Evolutionary conservation across 2,329 filamentous ascomycete genomes (phyloP).

Genomic region (Thielaviopsis populi): DNA sequence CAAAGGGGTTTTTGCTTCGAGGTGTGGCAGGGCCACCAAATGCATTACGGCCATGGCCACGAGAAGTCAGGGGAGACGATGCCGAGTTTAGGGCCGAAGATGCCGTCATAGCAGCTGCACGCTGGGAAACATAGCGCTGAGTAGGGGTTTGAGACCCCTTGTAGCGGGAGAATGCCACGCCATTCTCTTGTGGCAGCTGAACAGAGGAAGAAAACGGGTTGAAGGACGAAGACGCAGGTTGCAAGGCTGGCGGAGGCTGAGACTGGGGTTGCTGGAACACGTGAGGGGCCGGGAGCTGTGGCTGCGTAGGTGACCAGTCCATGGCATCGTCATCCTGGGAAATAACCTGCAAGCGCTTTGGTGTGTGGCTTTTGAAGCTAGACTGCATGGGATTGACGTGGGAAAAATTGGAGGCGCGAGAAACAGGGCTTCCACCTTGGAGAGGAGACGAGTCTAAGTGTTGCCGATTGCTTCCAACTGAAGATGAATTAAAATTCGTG

Average conservation of each 20-base stretch:
- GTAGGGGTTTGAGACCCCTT: conserved; percentile 43
- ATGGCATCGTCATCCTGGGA: conserved; percentile 40
- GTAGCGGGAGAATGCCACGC: conserved; percentile 24
- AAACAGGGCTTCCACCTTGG: neutral
- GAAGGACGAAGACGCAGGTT: neutral
- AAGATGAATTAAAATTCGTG: conserved; percentile 12
- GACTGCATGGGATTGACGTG: neutral
- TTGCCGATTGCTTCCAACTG: neutral
- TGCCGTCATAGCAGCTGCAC: conserved; percentile 9
- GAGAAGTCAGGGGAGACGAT: neutral
- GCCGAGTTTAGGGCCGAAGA: conserved; percentile 7
- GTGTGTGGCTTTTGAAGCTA: conserved; percentile 8
- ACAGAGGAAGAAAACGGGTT: conserved; percentile 13
- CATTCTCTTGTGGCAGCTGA: neutral
- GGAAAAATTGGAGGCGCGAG: conserved; percentile 9
- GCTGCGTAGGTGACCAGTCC: conserved; percentile 50
- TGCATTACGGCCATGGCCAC: neutral
- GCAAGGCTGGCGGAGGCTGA: conserved; percentile 4
- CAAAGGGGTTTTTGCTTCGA: neutral
- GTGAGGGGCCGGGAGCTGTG: conserved; percentile 34
- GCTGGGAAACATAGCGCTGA: conserved; percentile 13
- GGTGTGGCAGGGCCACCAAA: neutral
- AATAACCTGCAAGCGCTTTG: conserved; percentile 19
- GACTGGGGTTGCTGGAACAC: conserved; percentile 21
- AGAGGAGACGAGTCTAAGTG: neutral